Evolutionary conservation across 768 basidiomycete species (phyloP), one percentile per base, ranked within the genome.

Genomic region (Porphyrellus cyaneotinctus): DNA sequence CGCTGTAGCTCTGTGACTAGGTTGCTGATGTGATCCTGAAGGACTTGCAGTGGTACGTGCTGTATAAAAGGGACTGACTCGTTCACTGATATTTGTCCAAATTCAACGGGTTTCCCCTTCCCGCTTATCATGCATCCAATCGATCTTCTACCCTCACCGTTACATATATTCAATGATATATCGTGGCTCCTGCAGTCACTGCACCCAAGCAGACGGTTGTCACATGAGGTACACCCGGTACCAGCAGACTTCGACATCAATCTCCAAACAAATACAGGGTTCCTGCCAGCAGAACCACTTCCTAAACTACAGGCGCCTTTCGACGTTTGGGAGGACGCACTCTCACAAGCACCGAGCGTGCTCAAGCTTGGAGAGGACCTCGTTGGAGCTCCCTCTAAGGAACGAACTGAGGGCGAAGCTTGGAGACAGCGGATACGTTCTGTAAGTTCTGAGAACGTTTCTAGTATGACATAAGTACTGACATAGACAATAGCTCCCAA

Each of bases 261-360:
- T 48, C 64, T 70, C 49, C 54, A 72, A 28, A 61, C 60, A 15
- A 58, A 83, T 58, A 86, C 89, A 0, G 95, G 95, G 0, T 98
- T 97, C 74, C 81, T 97, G 59, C 95, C 95, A 1, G 69, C 78
- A 3, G 68, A 73, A 33, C 84, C 83, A 1, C 76, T 89, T 8
- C 76, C 80, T 2, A 76, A 70, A 24, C 74, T 95, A 23, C 74
- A 76, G 6, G 65, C 63, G 10, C 67, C 70, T 28, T 95, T 78
- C 62, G 68, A 67, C 13, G 64, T 80, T 6, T 98, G 91, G 93
- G 92, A 95, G 70, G 57, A 71, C 31, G 85, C 81, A 28, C 76
- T 87, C 26, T 70, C 63, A 14, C 75, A 75, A 20, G 88, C 86
- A 23, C 75, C 70, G 60, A 74, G 69, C 6, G 68, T 76, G 17